Evolutionary conservation across 192 early-diverging fungal genomes (phyloP).

Genomic region (Dissophora globulifera): DNA sequence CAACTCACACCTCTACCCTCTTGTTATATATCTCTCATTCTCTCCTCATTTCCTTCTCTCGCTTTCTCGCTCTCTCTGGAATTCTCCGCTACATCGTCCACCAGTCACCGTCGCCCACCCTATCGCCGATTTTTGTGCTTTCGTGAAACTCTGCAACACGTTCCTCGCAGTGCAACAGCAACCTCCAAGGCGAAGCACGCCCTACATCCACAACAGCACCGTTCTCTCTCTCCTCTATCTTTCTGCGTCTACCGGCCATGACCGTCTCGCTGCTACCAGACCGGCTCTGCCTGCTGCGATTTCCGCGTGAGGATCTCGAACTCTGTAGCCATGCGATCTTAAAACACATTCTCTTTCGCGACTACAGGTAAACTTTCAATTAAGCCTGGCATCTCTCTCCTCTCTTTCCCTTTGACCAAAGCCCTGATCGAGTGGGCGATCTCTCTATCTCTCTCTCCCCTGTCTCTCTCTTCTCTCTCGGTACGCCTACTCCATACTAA

Average conservation of each 20-base stretch:
- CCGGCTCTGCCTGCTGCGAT: conserved; percentile 67
- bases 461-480: neutral
- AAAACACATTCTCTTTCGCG: conserved; percentile 65
- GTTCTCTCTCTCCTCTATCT: neutral
- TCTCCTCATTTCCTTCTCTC: neutral
- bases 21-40: neutral
- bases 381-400: neutral
- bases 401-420: neutral
- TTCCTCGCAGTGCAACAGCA: no score
- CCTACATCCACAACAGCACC: neutral
- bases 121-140: no score
- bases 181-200: no score
- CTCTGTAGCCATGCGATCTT: conserved; percentile 69
- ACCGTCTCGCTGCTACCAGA: conserved; percentile 66
- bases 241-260: conserved; percentile 18
- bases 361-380: conserved; percentile 25
- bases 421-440: no score
- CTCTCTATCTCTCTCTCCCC: neutral
- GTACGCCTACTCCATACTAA: no score
- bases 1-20: neutral
- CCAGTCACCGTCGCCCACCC: no score
- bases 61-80: no score
- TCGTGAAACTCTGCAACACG: no score
- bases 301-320: conserved; percentile 65
- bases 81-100: no score